Percentiles rank a stretch among this genome's conserved stretches.
Evolutionary conservation across 2,329 filamentous ascomycete species (phyloP).

Genomic region (Westerdykella aurantiaca): DNA sequence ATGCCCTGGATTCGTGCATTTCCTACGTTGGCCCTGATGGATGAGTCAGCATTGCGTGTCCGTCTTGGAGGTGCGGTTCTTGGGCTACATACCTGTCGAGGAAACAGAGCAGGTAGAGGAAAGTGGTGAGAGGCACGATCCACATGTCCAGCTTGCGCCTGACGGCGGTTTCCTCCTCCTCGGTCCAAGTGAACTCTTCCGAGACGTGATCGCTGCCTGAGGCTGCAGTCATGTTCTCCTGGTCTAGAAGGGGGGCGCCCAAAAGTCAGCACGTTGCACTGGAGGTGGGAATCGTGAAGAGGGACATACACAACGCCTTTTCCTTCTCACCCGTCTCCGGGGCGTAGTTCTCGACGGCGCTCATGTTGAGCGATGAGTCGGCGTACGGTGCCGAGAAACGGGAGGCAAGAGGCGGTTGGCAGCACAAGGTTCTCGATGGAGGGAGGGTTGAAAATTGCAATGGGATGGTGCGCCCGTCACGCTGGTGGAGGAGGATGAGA

Average conservation of each 20-base stretch:
- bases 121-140: slow-evolving; percentile 48
- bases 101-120: slow-evolving; percentile 52
- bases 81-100: slow-evolving; percentile 33
- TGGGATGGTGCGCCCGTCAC: background rate
- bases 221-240: slow-evolving; percentile 14
- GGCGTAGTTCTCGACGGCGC: background rate
- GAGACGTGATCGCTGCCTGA: slow-evolving; percentile 24
- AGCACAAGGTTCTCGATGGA: background rate
- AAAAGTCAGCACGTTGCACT: slow-evolving; percentile 6
- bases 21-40: slow-evolving; percentile 41
- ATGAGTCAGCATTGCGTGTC: background rate
- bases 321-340: slow-evolving; percentile 12
- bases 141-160: slow-evolving; percentile 51
- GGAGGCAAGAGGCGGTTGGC: background rate
- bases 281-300: background rate
- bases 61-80: background rate
- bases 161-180: slow-evolving; percentile 46
- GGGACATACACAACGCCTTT: slow-evolving; percentile 19
- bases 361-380: background rate
- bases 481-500: slow-evolving; percentile 2
- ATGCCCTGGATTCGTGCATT: slow-evolving; percentile 55
- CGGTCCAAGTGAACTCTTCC: slow-evolving; percentile 44
- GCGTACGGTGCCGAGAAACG: background rate
- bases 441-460: background rate
- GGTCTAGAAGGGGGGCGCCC: slow-evolving; percentile 8